A percentile compares a stretch with the other conserved stretches of the same genome.
Conservation (phyloP, 192 early-diverging fungal genomes). For the Gonapodya prolifera region DNA sequence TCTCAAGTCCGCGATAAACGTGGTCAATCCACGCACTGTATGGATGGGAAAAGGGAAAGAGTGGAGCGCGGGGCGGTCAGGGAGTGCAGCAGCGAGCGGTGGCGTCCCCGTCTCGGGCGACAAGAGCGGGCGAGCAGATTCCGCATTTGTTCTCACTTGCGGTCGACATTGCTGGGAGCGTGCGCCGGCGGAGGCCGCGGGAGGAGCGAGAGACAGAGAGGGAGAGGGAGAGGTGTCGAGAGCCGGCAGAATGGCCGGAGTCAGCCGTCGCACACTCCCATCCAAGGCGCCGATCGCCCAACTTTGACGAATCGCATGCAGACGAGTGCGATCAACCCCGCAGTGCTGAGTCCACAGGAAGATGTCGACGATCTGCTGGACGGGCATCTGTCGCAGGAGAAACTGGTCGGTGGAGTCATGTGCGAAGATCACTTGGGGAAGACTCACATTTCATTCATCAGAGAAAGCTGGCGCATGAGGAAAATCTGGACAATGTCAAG, state of each 20-base stretch:
- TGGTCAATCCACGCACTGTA: constrained; percentile 61
- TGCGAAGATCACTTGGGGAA: neutral
- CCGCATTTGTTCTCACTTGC: neutral
- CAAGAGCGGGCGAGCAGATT: too few species aligned
- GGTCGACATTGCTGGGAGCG: neutral
- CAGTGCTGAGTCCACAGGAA: neutral
- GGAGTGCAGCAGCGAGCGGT: neutral
- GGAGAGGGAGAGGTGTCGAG: too few species aligned
- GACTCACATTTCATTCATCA: neutral
- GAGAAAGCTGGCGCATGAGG: neutral
- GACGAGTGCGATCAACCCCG: neutral
- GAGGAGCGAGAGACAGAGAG: too few species aligned
- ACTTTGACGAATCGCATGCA: too few species aligned
- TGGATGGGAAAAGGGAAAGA: too few species aligned
- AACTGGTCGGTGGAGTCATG: neutral
- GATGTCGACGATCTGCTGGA: neutral
- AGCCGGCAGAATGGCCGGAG: too few species aligned
- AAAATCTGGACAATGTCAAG: neutral
- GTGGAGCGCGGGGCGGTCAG: too few species aligned
- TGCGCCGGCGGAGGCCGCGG: too few species aligned
- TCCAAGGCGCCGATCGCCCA: too few species aligned
- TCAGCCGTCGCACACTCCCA: too few species aligned
- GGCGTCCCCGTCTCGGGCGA: too few species aligned
- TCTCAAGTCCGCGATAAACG: constrained; percentile 95
- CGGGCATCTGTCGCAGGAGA: neutral